Base-by-base conservation (phyloP, 208 protist species). In the Phytomonas serpens region DNA sequence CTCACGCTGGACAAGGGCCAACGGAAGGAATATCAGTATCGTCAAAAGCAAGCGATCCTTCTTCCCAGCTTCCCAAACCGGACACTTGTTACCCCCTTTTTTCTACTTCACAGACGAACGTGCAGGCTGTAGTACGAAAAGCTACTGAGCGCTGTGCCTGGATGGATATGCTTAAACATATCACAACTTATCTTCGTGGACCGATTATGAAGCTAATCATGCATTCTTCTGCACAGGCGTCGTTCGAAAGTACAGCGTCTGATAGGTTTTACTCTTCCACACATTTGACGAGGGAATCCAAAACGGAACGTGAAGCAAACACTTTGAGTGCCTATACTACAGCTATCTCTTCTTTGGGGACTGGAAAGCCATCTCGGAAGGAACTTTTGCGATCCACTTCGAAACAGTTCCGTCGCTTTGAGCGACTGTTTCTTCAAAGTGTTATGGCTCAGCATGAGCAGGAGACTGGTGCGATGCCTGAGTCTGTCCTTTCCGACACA, bases 121-220 rank as follows among this genome's bases (percentile, higher is more conserved):
- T 57, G 47, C 47, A 57, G 19, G 47, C 19, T 2, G 16, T 57
- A 6, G 16, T 27, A 5, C 47, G 27, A 57, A 23, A 57, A 19
- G 10, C 47, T 57, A 30, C 66, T 30, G 64, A 77, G 61, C 77
- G 77, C 34, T 66, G 77, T 38, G 29, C 32, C 30, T 77, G 72
- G 77, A 37, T 85, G 23, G 77, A 88, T 29, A 75, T 81, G 31
- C 73, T 88, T 52, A 71, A 74, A 57, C 63, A 75, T 62, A 77
- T 88, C 75, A 85, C 80, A 6, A 66, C 51, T 2, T 74, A 81
- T 61, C 32, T 88, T 38, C 83, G 83, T 36, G 77, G 64, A 11
- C 83, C 83, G 1, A 75, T 88, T 33, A 64, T 88, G 34, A 76
- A 76, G 0, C 63, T 86, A 52, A 64, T 83, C 38, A 68, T 83